Evolutionary conservation across 2,329 filamentous ascomycete species (phyloP), one percentile per base, ranked within the genome.

Genomic region (Ascocoryne sarcoides): DNA sequence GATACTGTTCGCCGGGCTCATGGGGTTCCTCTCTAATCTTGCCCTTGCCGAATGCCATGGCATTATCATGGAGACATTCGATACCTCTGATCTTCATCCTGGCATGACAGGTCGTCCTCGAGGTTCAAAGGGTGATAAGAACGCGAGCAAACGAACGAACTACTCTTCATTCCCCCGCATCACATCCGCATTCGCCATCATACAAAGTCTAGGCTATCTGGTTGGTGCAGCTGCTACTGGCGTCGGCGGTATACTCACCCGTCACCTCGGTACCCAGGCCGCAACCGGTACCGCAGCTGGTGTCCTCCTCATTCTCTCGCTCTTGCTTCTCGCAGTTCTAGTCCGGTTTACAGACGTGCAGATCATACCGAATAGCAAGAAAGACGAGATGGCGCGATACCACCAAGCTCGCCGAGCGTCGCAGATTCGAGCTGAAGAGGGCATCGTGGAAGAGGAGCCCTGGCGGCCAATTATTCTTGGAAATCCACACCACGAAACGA

Each of bases 1-100:
- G 3, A 77, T 79, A 3, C 56, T 80, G 2, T 78, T 87, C 49
- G 79, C 81, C 0, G 73, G 71, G 1, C 58, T 76, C 3, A 71
- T 87, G 10, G 82, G 81, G 0, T 85, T 85, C 51, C 64, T 87
- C 4, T 82, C 79, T 2, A 80, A 78, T 37, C 71, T 90, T 8
- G 83, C 82, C 1, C 78, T 86, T 33, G 75, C 83, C 2, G 84
- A 89, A 60, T 87, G 83, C 60, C 76, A 82, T 48, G 82, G 83
- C 1, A 64, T 89, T 21, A 73, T 88, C 56, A 88, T 89, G 83
- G 83, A 88, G 56, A 80, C 79, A 0, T 89, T 82, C 58, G 84
- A 89, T 57, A 84, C 79, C n/a, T 85, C 80, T 30, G 84, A 89
- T 58, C 67, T 89, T 3, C 82, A 84, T 50, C 77, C 81, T 2